These are phyloP conservation scores for Aspergillus glaucus DNA, from an alignment of 2,329 filamentous ascomycete species.

Conservation along the genomic window DNA sequence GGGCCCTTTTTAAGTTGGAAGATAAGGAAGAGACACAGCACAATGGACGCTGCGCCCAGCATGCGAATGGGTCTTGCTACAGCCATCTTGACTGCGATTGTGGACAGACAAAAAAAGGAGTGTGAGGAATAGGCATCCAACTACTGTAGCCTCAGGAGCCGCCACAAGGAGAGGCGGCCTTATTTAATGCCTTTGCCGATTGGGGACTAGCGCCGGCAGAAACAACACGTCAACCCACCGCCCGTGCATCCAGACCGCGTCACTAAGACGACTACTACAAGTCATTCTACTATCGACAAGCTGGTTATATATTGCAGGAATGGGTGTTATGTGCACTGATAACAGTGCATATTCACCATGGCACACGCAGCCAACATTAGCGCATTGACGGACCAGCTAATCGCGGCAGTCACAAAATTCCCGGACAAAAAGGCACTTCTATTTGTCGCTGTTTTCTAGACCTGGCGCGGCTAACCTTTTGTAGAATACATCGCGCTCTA, in stretches of 20 bases:
- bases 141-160: neutral
- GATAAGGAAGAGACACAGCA: constrained; percentile 72
- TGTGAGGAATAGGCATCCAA: neutral
- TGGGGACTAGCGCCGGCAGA: constrained; percentile 19
- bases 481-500: constrained; percentile 25
- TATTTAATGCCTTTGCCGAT: neutral
- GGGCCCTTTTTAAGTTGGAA: constrained; percentile 64
- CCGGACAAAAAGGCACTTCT: constrained; percentile 40
- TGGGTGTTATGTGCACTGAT: neutral
- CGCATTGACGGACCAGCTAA: constrained; percentile 63
- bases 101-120: constrained; percentile 13
- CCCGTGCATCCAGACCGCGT: neutral
- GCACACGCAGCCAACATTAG: constrained; percentile 61
- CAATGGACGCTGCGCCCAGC: constrained; percentile 63
- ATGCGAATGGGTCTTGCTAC: constrained; percentile 78
- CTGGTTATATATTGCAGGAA: neutral
- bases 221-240: constrained; percentile 7
- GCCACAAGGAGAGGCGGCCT: neutral
- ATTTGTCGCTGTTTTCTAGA: constrained; percentile 1
- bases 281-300: neutral
- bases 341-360: constrained; percentile 46
- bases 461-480: constrained; percentile 6
- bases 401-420: constrained; percentile 56
- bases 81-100: constrained; percentile 55
- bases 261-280: neutral